Evolutionary conservation across 2,329 filamentous ascomycete genomes (phyloP).

Genomic region (Dactylonectria estremocensis): DNA sequence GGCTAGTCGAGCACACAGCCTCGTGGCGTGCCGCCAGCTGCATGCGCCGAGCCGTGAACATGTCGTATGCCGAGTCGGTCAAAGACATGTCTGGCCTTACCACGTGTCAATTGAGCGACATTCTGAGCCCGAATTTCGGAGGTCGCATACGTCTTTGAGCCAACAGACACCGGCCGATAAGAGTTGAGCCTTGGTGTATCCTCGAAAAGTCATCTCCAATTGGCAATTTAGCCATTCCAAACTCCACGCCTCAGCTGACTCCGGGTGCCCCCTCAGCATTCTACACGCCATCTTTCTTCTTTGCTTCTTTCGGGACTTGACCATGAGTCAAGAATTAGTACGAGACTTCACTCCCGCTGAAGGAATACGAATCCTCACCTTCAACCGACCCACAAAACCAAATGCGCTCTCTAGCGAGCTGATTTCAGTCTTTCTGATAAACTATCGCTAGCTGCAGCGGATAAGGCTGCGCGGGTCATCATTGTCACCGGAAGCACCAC

Average conservation of each 20-base stretch:
- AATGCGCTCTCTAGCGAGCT: conserved; percentile 70
- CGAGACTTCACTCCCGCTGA: conserved; percentile 47
- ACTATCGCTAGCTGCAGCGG: conserved; percentile 43
- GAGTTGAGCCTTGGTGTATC: neutral
- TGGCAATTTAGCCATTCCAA: neutral
- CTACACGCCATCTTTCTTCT: neutral
- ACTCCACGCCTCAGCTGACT: neutral
- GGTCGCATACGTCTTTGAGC: conserved; percentile 22
- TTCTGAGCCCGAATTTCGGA: conserved; percentile 6
- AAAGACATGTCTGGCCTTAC: conserved; percentile 12
- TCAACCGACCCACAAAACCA: conserved; percentile 69
- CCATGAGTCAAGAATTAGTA: conserved; percentile 41
- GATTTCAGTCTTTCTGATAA: conserved; percentile 60
- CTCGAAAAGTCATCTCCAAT: neutral
- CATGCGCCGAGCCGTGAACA: neutral
- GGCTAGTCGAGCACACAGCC: conserved; percentile 4
- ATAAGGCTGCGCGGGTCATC: conserved; percentile 26
- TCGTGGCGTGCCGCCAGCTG: conserved; percentile 13
- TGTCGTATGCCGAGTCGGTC: conserved; percentile 15
- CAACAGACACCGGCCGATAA: conserved; percentile 18
- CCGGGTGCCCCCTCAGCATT: neutral
- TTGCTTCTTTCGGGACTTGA: conserved; percentile 3
- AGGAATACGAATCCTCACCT: conserved; percentile 62
- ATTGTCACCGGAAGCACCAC: conserved; percentile 54
- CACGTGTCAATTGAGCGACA: conserved; percentile 27